Base-by-base conservation (phyloP, 257 asterid species). In the Dorcoceras hygrometricum region DNA sequence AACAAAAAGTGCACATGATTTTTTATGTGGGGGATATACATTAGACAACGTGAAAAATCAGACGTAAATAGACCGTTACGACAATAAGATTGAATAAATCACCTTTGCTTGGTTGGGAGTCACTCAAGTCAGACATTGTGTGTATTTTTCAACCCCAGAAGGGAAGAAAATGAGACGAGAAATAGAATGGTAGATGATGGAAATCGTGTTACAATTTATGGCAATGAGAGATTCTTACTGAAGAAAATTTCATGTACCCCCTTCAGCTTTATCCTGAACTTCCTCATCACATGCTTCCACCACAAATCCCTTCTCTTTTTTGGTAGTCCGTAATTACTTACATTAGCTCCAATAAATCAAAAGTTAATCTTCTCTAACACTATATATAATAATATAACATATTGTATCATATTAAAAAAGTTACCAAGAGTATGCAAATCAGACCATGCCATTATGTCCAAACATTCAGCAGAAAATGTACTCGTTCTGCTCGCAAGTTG, bases 201-300 rank as follows among this genome's bases (percentile, higher is more conserved):
- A 61, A 53, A 24, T 62, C 6, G n/a, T 29, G 34, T 8, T 22
- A 9, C 39, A 57, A 14, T 27, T 23, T 43, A 27, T 43, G 22
- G 46, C 28, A 56, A 28, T 39, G 34, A 36, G 55, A 67, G 66
- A 4, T 39, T 57, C 34, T 4, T 2, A 63, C 20, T 71, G 61
- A 71, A 29, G 24, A 39, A 31, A 55, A 59, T 63, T 31, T 63
- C 20, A 46, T 18, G 59, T 75, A 59, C 54, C 67, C 66, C 51
- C 63, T 62, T 43, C 26, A 55, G 19, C 74, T 66, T 76, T 66
- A 66, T 70, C 36, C 28, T 28, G 9, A 61, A 58, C 58, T 63
- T 58, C 68, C 68, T 11, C 73, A 11, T 69, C 75, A 59, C 70
- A 39, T 72, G 75, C 75, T 24, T 78, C 78, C 54, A 72, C 64